phyloP scores from a whole-genome alignment of 2,329 filamentous ascomycete species.

The Chaetothyriales sp. region DNA sequence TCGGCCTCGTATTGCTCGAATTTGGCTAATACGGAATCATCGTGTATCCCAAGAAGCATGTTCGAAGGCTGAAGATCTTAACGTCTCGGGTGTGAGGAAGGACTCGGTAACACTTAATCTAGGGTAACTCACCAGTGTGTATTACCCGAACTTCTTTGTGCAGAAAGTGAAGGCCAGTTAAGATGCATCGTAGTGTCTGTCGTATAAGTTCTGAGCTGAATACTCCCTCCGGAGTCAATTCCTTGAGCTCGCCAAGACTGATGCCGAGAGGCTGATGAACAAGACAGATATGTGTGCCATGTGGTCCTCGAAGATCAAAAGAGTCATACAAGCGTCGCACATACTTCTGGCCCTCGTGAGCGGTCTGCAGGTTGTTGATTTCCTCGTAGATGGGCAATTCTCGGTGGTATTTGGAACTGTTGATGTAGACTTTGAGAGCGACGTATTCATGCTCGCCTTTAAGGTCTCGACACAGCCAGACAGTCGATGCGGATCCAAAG shows the following conservation, averaged over 20 bases:
- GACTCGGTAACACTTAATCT: no score
- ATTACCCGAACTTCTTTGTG: no score
- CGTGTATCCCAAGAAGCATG: no score
- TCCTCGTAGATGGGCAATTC: slow-evolving; percentile 13
- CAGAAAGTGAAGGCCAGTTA: no score
- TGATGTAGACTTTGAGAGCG: slow-evolving; percentile 10
- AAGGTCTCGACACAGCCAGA: neutral
- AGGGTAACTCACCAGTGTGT: no score
- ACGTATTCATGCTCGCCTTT: neutral
- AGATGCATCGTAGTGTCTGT: no score
- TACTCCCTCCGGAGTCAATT: no score
- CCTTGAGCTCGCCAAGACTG: slow-evolving; percentile 2
- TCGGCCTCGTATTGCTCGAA: no score
- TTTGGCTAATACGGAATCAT: no score
- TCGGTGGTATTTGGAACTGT: slow-evolving; percentile 6
- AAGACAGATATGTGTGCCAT: slow-evolving; percentile 14
- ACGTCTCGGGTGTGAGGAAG: no score
- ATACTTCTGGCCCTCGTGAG: slow-evolving; percentile 11
- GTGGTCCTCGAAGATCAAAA: slow-evolving; percentile 12
- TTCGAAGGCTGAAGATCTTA: no score
- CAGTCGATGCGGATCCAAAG: slow-evolving; percentile 2
- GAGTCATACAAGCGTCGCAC: slow-evolving; percentile 13
- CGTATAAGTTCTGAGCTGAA: no score
- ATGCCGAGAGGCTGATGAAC: slow-evolving; percentile 16
- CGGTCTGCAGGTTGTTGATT: slow-evolving; percentile 7